A percentile compares a stretch with the other conserved stretches of the same genome.
Conservation (phyloP, 306 rosid species). For the Cucumis melo region DNA sequence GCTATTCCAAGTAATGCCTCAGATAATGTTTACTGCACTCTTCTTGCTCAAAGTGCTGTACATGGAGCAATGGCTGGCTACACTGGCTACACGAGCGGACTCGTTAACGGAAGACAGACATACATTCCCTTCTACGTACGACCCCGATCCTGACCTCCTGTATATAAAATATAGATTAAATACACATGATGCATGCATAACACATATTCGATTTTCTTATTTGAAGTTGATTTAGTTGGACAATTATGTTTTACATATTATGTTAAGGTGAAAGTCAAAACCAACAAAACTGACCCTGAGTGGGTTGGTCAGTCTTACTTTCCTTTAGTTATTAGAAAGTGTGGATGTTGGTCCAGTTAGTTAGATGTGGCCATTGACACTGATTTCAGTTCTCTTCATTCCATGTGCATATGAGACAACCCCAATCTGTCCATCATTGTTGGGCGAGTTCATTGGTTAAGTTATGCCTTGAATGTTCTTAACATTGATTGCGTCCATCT, state of each 20-base stretch:
- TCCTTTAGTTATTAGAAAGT: not conserved
- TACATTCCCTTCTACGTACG: slow-evolving; percentile 82
- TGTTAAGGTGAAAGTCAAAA: not conserved
- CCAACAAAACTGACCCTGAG: not conserved
- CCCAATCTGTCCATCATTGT: not conserved
- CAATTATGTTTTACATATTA: not conserved
- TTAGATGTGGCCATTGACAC: not conserved
- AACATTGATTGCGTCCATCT: not conserved
- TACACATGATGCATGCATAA: not conserved
- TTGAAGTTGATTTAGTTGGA: not conserved
- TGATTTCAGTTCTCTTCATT: not conserved
- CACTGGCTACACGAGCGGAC: slow-evolving; percentile 68
- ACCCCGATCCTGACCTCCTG: not conserved
- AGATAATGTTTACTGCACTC: slow-evolving; percentile 82
- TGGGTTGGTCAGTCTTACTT: not conserved
- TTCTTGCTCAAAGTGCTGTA: slow-evolving; percentile 87
- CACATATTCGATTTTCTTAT: not conserved
- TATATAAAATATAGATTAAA: not conserved
- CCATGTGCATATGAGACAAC: not conserved
- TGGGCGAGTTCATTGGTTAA: not conserved
- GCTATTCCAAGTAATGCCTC: slow-evolving; percentile 90
- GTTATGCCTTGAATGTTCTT: not conserved
- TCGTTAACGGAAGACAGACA: slow-evolving; percentile 83
- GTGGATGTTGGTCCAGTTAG: not conserved
- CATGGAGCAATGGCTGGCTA: slow-evolving; percentile 99